Conservation (phyloP, 2,329 filamentous ascomycete species). For the Microcyclosporella mali region DNA sequence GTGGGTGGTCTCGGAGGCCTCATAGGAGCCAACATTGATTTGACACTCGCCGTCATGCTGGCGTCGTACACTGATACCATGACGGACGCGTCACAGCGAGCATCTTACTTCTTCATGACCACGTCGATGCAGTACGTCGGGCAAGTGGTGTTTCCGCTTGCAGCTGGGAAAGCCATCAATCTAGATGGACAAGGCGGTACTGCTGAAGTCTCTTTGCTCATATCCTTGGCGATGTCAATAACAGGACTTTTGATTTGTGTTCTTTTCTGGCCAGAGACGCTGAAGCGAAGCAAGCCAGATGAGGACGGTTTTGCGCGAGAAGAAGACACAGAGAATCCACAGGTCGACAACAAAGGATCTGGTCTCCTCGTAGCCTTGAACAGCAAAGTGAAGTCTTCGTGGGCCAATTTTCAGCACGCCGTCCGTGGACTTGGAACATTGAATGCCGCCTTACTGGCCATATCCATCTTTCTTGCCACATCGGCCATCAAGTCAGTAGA, state of each 20-base stretch:
- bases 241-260: constrained; percentile 3
- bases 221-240: constrained; percentile 1
- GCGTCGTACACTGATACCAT: constrained; percentile 6
- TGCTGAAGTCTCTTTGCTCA: constrained; percentile 3
- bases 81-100: constrained; percentile 1
- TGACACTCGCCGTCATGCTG: constrained; percentile 6
- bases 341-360: neutral
- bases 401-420: constrained; percentile 1
- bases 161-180: constrained; percentile 6
- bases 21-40: constrained; percentile 8
- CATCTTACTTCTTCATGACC: constrained; percentile 6
- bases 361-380: neutral
- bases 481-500: constrained; percentile 6
- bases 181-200: constrained; percentile 6
- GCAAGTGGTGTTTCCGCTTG: constrained; percentile 4
- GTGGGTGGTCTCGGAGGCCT: constrained; percentile 5
- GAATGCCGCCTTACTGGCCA: neutral
- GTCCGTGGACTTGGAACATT: constrained; percentile 1
- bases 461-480: constrained; percentile 4
- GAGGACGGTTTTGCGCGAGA: neutral
- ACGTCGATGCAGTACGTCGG: constrained; percentile 9
- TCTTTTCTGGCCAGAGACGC: constrained; percentile 5
- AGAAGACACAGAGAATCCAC: neutral
- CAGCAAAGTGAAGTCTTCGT: constrained; percentile 1
- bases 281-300: neutral